Conservation (phyloP, 345 rosid genomes). For the Eucalyptus microcorys region DNA sequence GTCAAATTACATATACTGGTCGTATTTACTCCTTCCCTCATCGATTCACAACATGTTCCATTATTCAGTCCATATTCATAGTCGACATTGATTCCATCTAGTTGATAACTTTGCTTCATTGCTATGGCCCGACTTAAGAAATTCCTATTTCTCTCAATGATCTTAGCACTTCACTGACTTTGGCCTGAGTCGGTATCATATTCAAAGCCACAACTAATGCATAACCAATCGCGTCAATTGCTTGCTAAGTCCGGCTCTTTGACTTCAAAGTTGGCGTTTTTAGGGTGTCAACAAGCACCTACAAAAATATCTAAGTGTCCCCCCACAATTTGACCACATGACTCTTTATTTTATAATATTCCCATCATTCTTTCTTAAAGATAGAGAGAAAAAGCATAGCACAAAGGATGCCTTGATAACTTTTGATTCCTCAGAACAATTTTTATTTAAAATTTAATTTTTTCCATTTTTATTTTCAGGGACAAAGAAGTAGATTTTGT, state of each 20-base stretch:
- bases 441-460: no score
- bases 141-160: not conserved
- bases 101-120: not conserved
- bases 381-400: not conserved
- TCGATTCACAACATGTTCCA: not conserved
- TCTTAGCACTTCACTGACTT: not conserved
- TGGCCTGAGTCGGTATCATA: not conserved
- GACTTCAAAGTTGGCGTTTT: not conserved
- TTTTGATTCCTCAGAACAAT: no score
- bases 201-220: not conserved
- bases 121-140: not conserved
- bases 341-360: not conserved
- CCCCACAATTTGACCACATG: not conserved
- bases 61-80: not conserved
- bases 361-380: not conserved
- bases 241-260: not conserved
- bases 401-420: not conserved
- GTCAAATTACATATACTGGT: not conserved
- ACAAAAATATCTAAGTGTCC: no score
- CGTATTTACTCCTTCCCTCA: not conserved
- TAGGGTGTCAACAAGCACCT: not conserved
- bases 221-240: not conserved
- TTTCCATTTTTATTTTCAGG: rapidly evolving
- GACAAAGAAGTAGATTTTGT: no score
- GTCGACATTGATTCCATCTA: not conserved